Conservation (phyloP, 768 basidiomycete genomes). For the Chalciporus sphaerocephalus region DNA sequence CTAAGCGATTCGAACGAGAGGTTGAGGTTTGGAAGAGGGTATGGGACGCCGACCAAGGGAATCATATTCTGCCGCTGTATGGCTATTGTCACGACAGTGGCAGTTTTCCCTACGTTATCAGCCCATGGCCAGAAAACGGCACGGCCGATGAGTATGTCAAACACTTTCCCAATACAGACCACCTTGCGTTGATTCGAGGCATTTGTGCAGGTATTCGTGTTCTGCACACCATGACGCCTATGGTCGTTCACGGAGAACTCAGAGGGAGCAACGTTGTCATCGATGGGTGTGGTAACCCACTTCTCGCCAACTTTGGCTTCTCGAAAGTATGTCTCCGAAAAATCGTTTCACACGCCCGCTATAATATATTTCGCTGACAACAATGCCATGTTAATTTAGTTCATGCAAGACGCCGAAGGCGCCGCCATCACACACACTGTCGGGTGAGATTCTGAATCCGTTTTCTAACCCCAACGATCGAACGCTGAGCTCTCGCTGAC, state of each 20-base stretch:
- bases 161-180: slow-evolving; percentile 38
- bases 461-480: too few relatives aligned
- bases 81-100: slow-evolving; percentile 54
- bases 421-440: slow-evolving; percentile 50
- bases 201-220: slow-evolving; percentile 46
- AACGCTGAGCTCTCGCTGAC: too few relatives aligned
- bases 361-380: too few relatives aligned
- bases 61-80: slow-evolving; percentile 53
- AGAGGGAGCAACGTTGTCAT: slow-evolving; percentile 54
- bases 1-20: slow-evolving; percentile 50
- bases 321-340: slow-evolving; percentile 43
- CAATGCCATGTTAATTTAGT: too few relatives aligned
- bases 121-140: slow-evolving; percentile 54
- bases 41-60: slow-evolving; percentile 49
- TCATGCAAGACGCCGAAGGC: slow-evolving; percentile 54
- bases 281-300: slow-evolving; percentile 39
- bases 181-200: slow-evolving; percentile 40
- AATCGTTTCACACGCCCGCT: too few relatives aligned
- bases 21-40: slow-evolving; percentile 52
- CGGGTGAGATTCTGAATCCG: slow-evolving; percentile 30
- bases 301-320: slow-evolving; percentile 56
- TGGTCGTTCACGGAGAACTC: slow-evolving; percentile 53
- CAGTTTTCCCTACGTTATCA: slow-evolving; percentile 56
- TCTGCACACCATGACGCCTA: slow-evolving; percentile 47
- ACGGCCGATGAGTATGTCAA: slow-evolving; percentile 47